These are phyloP conservation scores for Daldinia childiae DNA, from an alignment of 495 filamentous ascomycete genomes.

Conservation along the genomic window DNA sequence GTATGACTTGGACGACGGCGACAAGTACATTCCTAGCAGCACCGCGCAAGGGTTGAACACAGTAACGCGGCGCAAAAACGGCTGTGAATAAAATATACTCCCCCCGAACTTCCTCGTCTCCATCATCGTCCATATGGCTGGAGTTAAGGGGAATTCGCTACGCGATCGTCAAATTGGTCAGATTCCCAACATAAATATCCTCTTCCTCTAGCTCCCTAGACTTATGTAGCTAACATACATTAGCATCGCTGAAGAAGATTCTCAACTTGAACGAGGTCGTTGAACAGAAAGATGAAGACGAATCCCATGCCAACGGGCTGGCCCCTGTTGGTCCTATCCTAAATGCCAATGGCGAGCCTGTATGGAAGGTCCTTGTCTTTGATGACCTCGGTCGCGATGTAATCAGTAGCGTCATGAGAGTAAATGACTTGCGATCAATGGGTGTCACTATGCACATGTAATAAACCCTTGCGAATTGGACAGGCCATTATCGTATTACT, in stretches of 20 bases:
- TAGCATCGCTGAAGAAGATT: conserved; percentile 94
- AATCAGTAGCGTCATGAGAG: conserved; percentile 93
- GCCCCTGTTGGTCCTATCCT: conserved; percentile 80
- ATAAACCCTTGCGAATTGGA: neutral
- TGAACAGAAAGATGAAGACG: conserved; percentile 61
- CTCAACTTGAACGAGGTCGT: conserved; percentile 89
- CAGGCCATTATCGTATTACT: neutral
- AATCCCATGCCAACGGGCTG: conserved; percentile 69
- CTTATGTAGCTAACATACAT: conserved; percentile 34
- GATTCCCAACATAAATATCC: conserved; percentile 14
- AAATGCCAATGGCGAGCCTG: conserved; percentile 84
- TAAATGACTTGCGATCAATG: conserved; percentile 90
- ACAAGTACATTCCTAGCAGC: conserved; percentile 6
- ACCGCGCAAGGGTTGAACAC: conserved; percentile 27
- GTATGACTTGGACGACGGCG: conserved; percentile 30
- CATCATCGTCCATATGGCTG: conserved; percentile 63
- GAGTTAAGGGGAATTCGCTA: conserved; percentile 76
- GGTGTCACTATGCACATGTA: conserved; percentile 97
- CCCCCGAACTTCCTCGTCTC: neutral
- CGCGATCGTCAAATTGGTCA: conserved; percentile 96
- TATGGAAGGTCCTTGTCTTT: conserved; percentile 73
- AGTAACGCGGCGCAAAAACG: conserved; percentile 10
- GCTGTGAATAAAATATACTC: conserved; percentile 18
- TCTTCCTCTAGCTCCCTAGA: conserved; percentile 48
- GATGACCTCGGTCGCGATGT: conserved; percentile 71